Base-by-base conservation (phyloP, 2,329 filamentous ascomycete species). In the Ceratocystiopsis sp. region DNA sequence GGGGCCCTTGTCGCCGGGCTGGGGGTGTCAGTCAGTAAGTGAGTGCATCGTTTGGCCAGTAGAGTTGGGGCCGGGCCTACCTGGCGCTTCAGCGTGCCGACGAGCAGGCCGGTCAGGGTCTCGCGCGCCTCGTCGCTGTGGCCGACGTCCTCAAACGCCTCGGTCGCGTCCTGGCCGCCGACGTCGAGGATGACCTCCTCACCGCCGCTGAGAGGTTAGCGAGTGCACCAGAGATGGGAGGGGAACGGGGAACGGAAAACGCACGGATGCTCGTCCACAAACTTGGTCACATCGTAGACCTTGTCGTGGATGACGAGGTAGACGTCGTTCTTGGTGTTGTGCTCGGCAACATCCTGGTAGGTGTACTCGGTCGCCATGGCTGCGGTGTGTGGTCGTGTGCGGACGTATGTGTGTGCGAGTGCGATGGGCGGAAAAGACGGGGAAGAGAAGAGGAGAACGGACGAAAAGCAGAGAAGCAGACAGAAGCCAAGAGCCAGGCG, bases 121-220 rank as follows among this genome's bases (percentile, higher is more conserved):
- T 96, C 89, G 53, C 91, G 81, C 53, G 91, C 91, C 72, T 98
- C 91, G 64, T 98, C 91, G 57, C 84, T 93, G 80, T 98, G 91
- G 59, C 91, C 91, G 57, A 98, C 91, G 65, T 98, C 91, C 70
- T 98, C 91, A 61, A 98, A 98, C 49, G 91, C 89, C 68, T 96
- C 91, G 55, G 89, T 94, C 57, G 84, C 82, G 64, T 98, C 91
- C 68, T 94, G 87, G 54, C 91, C 91, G 57, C 73, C 91, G 51
- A 96, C 87, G 54, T 98, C 91, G 54, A 98, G 80, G 50, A 98
- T 70, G 54, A 98, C 91, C 69, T 98, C 91, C 68, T 98, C 91
- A 68, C 91, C 91, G 70, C 91, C 91, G 56, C 91, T 96, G 58
- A 46, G 36, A 41, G 17, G 53, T 61, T 49, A 60, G 55, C 47